phyloP scores from a whole-genome alignment of 192 early-diverging fungal species.

The Borealophlyctis nickersoniae region DNA sequence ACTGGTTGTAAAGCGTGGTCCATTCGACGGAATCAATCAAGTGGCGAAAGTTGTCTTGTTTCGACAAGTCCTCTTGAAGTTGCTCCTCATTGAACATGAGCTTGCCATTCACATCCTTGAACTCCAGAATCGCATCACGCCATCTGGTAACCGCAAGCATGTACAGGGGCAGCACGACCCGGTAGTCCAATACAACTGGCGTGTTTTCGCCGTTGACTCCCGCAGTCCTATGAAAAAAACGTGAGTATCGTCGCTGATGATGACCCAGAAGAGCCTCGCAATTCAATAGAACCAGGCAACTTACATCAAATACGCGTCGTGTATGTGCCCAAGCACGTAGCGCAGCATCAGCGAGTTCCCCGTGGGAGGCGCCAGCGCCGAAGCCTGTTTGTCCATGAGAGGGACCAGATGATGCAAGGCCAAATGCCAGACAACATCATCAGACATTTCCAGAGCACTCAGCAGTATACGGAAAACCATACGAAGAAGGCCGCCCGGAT shows the following conservation, averaged over 20 bases:
- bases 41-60: slow-evolving; percentile 26
- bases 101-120: slow-evolving; percentile 19
- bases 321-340: slow-evolving; percentile 34
- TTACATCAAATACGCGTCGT: slow-evolving; percentile 34
- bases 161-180: slow-evolving; percentile 40
- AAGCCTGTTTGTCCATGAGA: slow-evolving; percentile 36
- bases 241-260: too few relatives aligned
- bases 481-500: slow-evolving; percentile 33
- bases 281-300: background rate
- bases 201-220: background rate
- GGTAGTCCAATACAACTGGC: slow-evolving; percentile 6
- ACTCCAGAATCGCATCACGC: slow-evolving; percentile 24
- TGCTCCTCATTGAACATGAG: slow-evolving; percentile 8
- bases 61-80: slow-evolving; percentile 20
- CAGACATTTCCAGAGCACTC: slow-evolving; percentile 32
- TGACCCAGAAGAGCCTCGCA: too few relatives aligned
- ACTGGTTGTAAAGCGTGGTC: slow-evolving; percentile 27
- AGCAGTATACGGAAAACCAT: slow-evolving; percentile 39
- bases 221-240: background rate
- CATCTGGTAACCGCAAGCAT: slow-evolving; percentile 31
- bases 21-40: slow-evolving; percentile 34
- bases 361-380: slow-evolving; percentile 15
- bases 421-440: slow-evolving; percentile 32
- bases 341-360: too few relatives aligned
- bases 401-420: slow-evolving; percentile 34